phyloP scores from a whole-genome alignment of 768 basidiomycete genomes.

The Pholiota molesta region DNA sequence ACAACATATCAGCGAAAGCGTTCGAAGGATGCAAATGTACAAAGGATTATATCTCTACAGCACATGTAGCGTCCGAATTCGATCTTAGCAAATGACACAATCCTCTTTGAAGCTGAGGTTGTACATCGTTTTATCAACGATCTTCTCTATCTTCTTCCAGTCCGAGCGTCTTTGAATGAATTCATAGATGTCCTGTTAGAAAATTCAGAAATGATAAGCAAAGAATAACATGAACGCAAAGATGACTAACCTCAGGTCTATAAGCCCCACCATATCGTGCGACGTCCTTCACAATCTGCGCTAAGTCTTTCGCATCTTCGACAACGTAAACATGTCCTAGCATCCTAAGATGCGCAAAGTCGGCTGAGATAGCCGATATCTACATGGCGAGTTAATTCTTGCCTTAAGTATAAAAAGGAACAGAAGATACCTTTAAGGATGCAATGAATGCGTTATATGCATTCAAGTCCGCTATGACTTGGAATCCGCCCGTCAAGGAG shows the following conservation, averaged over 20 bases:
- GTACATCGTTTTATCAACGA: slow-evolving; percentile 94
- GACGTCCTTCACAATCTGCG: slow-evolving; percentile 94
- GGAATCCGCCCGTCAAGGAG: slow-evolving; percentile 91
- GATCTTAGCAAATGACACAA: slow-evolving; percentile 56
- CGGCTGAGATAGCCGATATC: slow-evolving; percentile 80
- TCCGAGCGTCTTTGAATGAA: slow-evolving; percentile 94
- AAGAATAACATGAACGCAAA: neutral
- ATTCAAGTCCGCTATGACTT: slow-evolving; percentile 95
- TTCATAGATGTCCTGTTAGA: slow-evolving; percentile 85
- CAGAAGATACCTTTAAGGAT: slow-evolving; percentile 70
- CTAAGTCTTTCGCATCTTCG: slow-evolving; percentile 93
- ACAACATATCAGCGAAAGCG: neutral
- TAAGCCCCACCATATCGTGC: slow-evolving; percentile 95
- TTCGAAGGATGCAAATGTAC: neutral
- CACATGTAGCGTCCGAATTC: neutral
- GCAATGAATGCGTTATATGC: slow-evolving; percentile 89
- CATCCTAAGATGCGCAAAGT: slow-evolving; percentile 97
- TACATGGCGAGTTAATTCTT: slow-evolving; percentile 21
- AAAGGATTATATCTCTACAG: slow-evolving; percentile 4
- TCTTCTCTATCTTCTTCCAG: slow-evolving; percentile 99
- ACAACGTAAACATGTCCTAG: slow-evolving; percentile 96
- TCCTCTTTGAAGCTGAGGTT: slow-evolving; percentile 93
- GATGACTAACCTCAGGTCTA: slow-evolving; percentile 75
- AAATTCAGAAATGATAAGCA: neutral
- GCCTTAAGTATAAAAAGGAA: neutral